These are phyloP conservation scores for Penicillium antarcticum DNA, from an alignment of 495 filamentous ascomycete genomes.

Conservation along the genomic window DNA sequence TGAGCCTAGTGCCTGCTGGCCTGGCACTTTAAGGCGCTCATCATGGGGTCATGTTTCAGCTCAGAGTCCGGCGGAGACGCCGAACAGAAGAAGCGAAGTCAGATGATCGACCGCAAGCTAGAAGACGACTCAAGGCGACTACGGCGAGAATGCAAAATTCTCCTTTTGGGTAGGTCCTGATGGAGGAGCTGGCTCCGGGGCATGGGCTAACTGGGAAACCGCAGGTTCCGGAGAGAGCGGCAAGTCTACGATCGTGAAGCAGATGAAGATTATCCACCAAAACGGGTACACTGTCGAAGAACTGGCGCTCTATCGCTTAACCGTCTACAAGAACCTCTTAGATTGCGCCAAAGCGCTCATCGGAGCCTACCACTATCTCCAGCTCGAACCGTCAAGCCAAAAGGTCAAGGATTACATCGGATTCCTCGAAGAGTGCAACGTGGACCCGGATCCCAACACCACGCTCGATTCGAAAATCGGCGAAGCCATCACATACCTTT, in stretches of 20 bases:
- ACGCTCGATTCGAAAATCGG: slow-evolving; percentile 76
- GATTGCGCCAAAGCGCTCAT: slow-evolving; percentile 95
- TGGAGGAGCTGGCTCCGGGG: not conserved
- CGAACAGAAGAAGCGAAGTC: slow-evolving; percentile 91
- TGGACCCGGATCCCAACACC: slow-evolving; percentile 84
- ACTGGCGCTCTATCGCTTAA: slow-evolving; percentile 85
- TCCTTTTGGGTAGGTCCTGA: slow-evolving; percentile 73
- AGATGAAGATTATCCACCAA: slow-evolving; percentile 99
- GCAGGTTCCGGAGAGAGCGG: slow-evolving; percentile 96
- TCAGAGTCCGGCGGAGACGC: slow-evolving; percentile 69
- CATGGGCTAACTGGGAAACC: slow-evolving; percentile 7
- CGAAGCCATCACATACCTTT: slow-evolving; percentile 78
- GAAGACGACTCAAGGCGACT: slow-evolving; percentile 90
- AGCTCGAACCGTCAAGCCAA: slow-evolving; percentile 68
- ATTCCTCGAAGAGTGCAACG: slow-evolving; percentile 80
- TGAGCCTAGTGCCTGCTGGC: slow-evolving; percentile 23
- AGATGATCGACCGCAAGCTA: slow-evolving; percentile 85
- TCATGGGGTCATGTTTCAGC: slow-evolving; percentile 91
- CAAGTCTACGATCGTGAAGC: slow-evolving; percentile 98
- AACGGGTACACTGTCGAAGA: slow-evolving; percentile 94
- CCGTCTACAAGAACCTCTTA: slow-evolving; percentile 95
- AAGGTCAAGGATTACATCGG: slow-evolving; percentile 71
- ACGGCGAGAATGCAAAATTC: slow-evolving; percentile 96
- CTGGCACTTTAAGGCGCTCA: slow-evolving; percentile 16
- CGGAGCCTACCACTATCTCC: slow-evolving; percentile 81